Percentiles rank a stretch among this genome's conserved stretches.
These are phyloP conservation scores for Ceratocystis lukuohia DNA, from an alignment of 2,329 filamentous ascomycete species.

Conservation along the genomic window DNA sequence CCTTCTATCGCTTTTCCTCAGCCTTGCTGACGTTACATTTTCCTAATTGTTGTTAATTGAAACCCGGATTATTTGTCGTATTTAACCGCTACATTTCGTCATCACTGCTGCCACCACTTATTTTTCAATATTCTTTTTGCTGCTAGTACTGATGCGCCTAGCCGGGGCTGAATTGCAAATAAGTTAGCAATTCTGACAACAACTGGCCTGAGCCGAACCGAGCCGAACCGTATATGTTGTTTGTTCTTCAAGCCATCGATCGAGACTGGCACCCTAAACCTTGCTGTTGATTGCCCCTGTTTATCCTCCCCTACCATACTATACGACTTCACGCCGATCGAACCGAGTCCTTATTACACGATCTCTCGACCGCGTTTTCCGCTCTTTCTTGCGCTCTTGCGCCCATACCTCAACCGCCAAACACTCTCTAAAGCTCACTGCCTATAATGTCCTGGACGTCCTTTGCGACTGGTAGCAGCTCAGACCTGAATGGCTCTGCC, in stretches of 20 bases:
- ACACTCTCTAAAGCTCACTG: not conserved
- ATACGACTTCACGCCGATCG: not conserved
- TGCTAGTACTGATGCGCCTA: no score
- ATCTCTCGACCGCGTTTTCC: not conserved
- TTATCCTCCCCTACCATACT: no score
- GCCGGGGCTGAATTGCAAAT: no score
- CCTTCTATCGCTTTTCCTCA: not conserved
- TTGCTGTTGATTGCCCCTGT: not conserved
- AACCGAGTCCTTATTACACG: not conserved
- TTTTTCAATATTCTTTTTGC: no score
- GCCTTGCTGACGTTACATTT: not conserved
- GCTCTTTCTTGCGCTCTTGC: no score
- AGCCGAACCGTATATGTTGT: not conserved
- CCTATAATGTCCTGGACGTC: conserved; percentile 13
- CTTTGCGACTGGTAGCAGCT: conserved; percentile 12
- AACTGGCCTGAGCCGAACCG: no score
- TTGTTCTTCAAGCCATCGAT: not conserved
- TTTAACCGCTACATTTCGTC: no score
- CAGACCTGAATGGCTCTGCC: conserved; percentile 24
- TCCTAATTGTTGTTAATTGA: no score
- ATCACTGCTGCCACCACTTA: no score
- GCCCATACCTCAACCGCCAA: not conserved
- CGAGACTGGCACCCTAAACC: not conserved
- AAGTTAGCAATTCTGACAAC: no score
- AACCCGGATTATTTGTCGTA: no score